phyloP scores from a whole-genome alignment of 805 yeast species.

The Candida qinlingensis region DNA sequence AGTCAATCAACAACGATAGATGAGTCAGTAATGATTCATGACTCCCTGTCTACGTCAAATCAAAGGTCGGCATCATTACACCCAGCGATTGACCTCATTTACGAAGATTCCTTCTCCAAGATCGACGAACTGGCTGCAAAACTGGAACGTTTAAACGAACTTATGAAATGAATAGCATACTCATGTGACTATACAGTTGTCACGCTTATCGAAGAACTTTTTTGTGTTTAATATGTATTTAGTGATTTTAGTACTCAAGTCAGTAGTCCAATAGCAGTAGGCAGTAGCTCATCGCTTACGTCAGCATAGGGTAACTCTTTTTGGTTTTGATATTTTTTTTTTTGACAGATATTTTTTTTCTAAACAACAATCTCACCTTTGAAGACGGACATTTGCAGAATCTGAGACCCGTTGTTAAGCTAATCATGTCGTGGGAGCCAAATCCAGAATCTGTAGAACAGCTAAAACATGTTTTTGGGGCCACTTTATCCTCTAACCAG shows the following conservation, averaged over 20 bases:
- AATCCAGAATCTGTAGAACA: conserved; percentile 57
- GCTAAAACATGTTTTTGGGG: conserved; percentile 58
- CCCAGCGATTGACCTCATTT: conserved; percentile 47
- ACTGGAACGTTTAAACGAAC: conserved; percentile 17
- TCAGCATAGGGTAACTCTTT: conserved; percentile 1
- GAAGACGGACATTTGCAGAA: no score
- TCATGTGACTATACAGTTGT: not conserved
- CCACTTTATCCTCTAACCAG: conserved; percentile 61
- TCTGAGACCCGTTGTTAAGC: not conserved
- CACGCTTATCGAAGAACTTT: not conserved
- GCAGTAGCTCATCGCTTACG: conserved; percentile 3
- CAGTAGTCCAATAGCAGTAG: not conserved
- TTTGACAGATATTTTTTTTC: not conserved
- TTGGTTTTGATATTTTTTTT: not conserved
- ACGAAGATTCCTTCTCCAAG: conserved; percentile 51
- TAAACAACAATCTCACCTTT: no score
- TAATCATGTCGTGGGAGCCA: conserved; percentile 59
- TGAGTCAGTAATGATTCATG: not conserved
- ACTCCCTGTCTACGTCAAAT: not conserved
- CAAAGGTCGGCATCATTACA: conserved; percentile 23
- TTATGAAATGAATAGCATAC: conserved; percentile 7
- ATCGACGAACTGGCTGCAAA: conserved; percentile 31
- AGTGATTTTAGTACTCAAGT: not conserved
- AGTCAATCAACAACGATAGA: conserved; percentile 9
- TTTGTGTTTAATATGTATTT: not conserved